These are phyloP conservation scores for Yamadazyma kanchanaburiensis DNA, from an alignment of 1,139 yeast species.

Conservation along the genomic window DNA sequence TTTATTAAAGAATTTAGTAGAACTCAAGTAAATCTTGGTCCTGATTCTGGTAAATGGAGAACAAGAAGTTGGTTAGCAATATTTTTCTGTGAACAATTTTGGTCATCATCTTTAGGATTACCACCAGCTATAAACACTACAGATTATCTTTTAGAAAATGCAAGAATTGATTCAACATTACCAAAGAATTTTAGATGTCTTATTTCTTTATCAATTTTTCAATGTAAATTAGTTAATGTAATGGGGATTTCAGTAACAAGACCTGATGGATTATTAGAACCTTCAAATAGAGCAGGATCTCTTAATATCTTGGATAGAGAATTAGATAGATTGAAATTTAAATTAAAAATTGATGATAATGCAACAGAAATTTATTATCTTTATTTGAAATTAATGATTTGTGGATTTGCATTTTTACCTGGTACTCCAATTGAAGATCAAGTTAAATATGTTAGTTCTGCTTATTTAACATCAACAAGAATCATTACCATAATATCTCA, in stretches of 20 bases:
- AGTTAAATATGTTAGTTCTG: conserved; percentile 77
- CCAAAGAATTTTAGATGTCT: conserved; percentile 74
- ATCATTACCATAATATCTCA: conserved; percentile 76
- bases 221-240: conserved; percentile 75
- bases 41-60: conserved; percentile 93
- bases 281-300: conserved; percentile 78
- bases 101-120: conserved; percentile 84
- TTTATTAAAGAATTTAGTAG: conserved; percentile 88
- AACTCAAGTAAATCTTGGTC: conserved; percentile 78
- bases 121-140: conserved; percentile 82
- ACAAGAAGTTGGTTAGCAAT: conserved; percentile 90
- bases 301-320: conserved; percentile 75
- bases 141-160: conserved; percentile 78
- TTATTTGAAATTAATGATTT: conserved; percentile 76
- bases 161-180: conserved; percentile 62
- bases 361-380: conserved; percentile 76
- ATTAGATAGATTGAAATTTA: conserved; percentile 64
- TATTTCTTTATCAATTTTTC: conserved; percentile 74
- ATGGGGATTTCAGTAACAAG: conserved; percentile 89
- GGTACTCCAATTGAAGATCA: conserved; percentile 90
- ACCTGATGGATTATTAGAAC: conserved; percentile 88
- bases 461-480: conserved; percentile 78
- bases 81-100: conserved; percentile 83
- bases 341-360: conserved; percentile 59
- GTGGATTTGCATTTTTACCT: conserved; percentile 88